Base-by-base conservation (phyloP, 2,329 filamentous ascomycete genomes). In the Sclerotinia nivalis region DNA sequence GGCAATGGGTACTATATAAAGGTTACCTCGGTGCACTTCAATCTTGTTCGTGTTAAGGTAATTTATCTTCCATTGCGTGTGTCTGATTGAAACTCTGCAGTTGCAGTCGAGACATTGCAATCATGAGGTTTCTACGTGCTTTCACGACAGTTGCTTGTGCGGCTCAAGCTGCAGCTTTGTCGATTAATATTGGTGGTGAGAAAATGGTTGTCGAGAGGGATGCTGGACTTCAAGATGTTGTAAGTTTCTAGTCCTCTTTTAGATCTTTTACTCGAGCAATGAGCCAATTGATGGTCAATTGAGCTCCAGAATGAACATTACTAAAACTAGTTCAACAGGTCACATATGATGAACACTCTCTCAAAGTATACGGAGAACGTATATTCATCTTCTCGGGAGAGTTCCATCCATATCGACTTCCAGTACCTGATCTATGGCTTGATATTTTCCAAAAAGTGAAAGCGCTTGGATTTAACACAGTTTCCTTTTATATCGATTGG, bases 381-480 rank as follows among this genome's bases (percentile, higher is more conserved):
- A 79, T 90, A 65, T 84, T 89, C 76, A 80, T 90, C 45, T 91
- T 87, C 77, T 86, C 83, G 69, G 88, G 87, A 58, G 88, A 91
- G 78, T 84, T 90, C 22, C 88, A 90, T 76, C 87, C 88, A 0
- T 90, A 85, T 65, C 73, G 86, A 74, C 80, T 90, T 0, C 88
- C 88, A 1, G 88, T 90, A 1, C 84, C 87, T 3, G 82, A 83
- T 61, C 81, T 91, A 6, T 89, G 89, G 82, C 82, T 91, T 12
- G 92, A 95, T 73, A 77, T 95, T 2, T 90, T 96, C 74, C 89
- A 96, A 76, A 96, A 96, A 80, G 88, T 95, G 79, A 93, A 91
- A 79, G 89, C 91, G 0, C 80, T 93, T 1, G 93, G 93, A 0
- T 94, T 93, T 80, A 95, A 91, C 75, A 86, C 87, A 58, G 90